phyloP scores from a whole-genome alignment of 2,329 filamentous ascomycete species.

The Rhynchosporium agropyri region DNA sequence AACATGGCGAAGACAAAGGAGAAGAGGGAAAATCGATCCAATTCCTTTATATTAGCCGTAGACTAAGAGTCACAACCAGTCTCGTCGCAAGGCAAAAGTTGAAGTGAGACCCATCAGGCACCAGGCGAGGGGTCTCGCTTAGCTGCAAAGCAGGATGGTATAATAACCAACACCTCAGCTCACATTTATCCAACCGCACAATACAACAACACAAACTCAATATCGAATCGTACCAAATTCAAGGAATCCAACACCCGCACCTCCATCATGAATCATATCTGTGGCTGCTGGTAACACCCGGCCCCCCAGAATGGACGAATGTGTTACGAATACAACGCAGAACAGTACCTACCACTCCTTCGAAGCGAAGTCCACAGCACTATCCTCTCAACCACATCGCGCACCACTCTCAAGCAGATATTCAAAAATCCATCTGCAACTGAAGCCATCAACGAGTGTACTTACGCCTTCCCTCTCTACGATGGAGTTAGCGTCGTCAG shows the following conservation, averaged over 20 bases:
- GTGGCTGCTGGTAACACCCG: constrained; percentile 31
- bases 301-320: neutral
- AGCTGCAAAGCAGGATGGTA: neutral
- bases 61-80: neutral
- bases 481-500: constrained; percentile 71
- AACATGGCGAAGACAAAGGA: too few species aligned
- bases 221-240: too few species aligned
- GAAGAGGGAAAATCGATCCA: neutral
- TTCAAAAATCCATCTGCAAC: constrained; percentile 60
- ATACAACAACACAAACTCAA: neutral
- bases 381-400: constrained; percentile 56
- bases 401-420: constrained; percentile 55
- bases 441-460: constrained; percentile 54
- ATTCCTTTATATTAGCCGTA: neutral
- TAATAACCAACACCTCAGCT: constrained; percentile 4
- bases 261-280: constrained; percentile 23
- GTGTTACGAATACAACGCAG: constrained; percentile 30
- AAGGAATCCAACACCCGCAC: neutral
- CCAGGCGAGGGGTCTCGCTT: constrained; percentile 4
- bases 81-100: constrained; percentile 1
- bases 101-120: constrained; percentile 9
- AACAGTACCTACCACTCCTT: constrained; percentile 59
- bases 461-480: constrained; percentile 72
- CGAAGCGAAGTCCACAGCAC: constrained; percentile 60
- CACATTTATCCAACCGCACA: neutral